Percentiles rank a stretch among this genome's conserved stretches.
Evolutionary conservation across 1,139 yeast genomes (phyloP).

Genomic region (Debaryomycetaceae sp.): DNA sequence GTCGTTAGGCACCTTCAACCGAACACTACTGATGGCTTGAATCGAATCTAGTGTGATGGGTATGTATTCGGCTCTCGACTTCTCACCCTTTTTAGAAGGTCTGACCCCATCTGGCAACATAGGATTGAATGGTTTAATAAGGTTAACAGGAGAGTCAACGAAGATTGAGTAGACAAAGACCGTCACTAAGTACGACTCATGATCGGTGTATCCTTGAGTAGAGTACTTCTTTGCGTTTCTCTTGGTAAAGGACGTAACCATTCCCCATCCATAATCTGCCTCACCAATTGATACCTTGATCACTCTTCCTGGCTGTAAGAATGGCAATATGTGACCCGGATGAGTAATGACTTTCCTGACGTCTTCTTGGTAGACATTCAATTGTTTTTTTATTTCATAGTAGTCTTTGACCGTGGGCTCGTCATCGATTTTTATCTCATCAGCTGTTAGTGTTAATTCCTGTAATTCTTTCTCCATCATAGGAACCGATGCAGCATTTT

Average conservation of each 20-base stretch:
- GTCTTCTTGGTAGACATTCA: slow-evolving; percentile 70
- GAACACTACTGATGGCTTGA: slow-evolving; percentile 68
- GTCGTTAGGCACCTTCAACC: slow-evolving; percentile 81
- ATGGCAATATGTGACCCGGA: slow-evolving; percentile 82
- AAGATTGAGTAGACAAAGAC: slow-evolving; percentile 81
- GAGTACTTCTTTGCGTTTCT: slow-evolving; percentile 60
- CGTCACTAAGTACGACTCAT: slow-evolving; percentile 83
- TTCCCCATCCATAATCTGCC: slow-evolving; percentile 91
- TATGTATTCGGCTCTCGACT: slow-evolving; percentile 69
- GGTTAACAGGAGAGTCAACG: slow-evolving; percentile 68
- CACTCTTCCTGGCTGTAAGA: slow-evolving; percentile 85
- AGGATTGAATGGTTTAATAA: slow-evolving; percentile 72
- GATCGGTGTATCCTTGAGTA: slow-evolving; percentile 58
- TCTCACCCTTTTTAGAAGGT: slow-evolving; percentile 73
- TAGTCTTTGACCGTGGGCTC: slow-evolving; percentile 74
- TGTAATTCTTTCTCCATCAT: slow-evolving; percentile 63
- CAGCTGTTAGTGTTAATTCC: slow-evolving; percentile 48
- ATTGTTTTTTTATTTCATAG: slow-evolving; percentile 73
- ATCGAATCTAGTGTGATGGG: slow-evolving; percentile 83
- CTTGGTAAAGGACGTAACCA: slow-evolving; percentile 73
- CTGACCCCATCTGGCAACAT: slow-evolving; percentile 82
- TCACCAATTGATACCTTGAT: slow-evolving; percentile 59
- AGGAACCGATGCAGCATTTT: slow-evolving; percentile 88
- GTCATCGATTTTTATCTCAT: slow-evolving; percentile 60
- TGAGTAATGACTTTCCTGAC: slow-evolving; percentile 83